phyloP scores from a whole-genome alignment of 306 rosid species.

The Begonia peltatifolia region DNA sequence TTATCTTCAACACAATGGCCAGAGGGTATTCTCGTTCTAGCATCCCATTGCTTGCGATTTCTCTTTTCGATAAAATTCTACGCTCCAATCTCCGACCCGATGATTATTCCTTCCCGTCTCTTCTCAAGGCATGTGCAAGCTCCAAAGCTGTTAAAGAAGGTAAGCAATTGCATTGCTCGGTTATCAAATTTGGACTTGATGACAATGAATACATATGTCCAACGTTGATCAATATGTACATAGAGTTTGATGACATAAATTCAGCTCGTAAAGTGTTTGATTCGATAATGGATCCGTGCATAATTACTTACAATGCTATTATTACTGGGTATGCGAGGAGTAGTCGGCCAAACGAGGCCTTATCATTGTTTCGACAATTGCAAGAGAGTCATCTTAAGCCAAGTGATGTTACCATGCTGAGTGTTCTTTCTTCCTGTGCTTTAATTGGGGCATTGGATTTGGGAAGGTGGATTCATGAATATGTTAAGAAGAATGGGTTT shows the following conservation, averaged over 20 bases:
- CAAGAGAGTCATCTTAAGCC: conserved; percentile 48
- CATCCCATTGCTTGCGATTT: conserved; percentile 40
- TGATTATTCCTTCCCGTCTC: conserved; percentile 65
- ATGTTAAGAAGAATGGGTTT: conserved; percentile 54
- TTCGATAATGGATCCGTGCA: conserved; percentile 45
- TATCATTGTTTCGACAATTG: conserved; percentile 66
- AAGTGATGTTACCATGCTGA: conserved; percentile 68
- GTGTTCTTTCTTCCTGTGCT: conserved; percentile 55
- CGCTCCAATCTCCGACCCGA: conserved; percentile 42
- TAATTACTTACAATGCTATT: conserved; percentile 57
- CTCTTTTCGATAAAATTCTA: conserved; percentile 23
- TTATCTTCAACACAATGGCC: conserved; percentile 52
- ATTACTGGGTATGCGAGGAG: conserved; percentile 45
- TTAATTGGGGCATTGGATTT: conserved; percentile 57
- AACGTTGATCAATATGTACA: conserved; percentile 56
- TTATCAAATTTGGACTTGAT: conserved; percentile 37
- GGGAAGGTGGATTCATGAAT: conserved; percentile 82
- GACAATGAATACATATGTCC: conserved; percentile 43
- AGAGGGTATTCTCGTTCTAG: conserved; percentile 54
- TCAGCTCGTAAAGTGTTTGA: conserved; percentile 55
- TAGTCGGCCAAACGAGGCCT: conserved; percentile 60
- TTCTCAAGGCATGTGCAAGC: conserved; percentile 62
- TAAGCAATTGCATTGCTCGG: conserved; percentile 54
- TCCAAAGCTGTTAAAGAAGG: conserved; percentile 58
- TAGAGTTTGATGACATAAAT: conserved; percentile 36